phyloP scores from a whole-genome alignment of 495 filamentous ascomycete species.

The Tuber borchii region DNA sequence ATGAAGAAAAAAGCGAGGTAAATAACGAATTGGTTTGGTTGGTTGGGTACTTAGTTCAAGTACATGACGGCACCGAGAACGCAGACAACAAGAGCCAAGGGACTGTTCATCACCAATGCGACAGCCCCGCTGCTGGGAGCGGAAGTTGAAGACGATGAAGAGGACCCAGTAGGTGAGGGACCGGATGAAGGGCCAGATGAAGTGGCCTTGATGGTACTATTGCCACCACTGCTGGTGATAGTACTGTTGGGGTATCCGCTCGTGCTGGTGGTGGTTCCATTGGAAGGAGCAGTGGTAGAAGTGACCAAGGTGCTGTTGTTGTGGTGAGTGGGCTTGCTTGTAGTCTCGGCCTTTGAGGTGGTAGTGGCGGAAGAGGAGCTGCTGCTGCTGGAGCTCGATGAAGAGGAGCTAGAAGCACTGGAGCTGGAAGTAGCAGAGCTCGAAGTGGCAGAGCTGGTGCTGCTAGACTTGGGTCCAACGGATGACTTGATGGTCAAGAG shows the following conservation, averaged over 20 bases:
- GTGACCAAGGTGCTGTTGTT: constrained; percentile 24
- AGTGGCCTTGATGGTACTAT: constrained; percentile 8
- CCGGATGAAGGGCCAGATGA: not conserved
- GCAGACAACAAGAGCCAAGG: constrained; percentile 37
- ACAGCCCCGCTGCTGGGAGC: constrained; percentile 22
- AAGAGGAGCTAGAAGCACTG: not conserved
- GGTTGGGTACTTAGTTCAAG: constrained; percentile 30
- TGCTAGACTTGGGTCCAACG: not conserved
- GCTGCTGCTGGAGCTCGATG: constrained; percentile 2
- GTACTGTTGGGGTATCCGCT: constrained; percentile 22
- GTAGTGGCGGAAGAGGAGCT: not conserved
- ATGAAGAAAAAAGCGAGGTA: not conserved
- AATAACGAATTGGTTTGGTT: not conserved
- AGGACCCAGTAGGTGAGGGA: not conserved
- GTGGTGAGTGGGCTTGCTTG: not conserved
- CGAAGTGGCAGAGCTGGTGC: not conserved
- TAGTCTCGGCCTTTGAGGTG: constrained; percentile 1
- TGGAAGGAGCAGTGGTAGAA: constrained; percentile 9
- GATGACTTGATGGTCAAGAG: constrained; percentile 22
- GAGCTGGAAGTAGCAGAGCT: not conserved
- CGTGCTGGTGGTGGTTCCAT: constrained; percentile 6
- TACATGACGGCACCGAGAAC: constrained; percentile 35
- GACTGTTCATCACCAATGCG: constrained; percentile 30
- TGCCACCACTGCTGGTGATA: not conserved
- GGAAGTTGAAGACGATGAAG: not conserved